Percentiles rank a stretch among this genome's conserved stretches.
Conservation (phyloP, 768 basidiomycete species). For the Pluteus cervinus region DNA sequence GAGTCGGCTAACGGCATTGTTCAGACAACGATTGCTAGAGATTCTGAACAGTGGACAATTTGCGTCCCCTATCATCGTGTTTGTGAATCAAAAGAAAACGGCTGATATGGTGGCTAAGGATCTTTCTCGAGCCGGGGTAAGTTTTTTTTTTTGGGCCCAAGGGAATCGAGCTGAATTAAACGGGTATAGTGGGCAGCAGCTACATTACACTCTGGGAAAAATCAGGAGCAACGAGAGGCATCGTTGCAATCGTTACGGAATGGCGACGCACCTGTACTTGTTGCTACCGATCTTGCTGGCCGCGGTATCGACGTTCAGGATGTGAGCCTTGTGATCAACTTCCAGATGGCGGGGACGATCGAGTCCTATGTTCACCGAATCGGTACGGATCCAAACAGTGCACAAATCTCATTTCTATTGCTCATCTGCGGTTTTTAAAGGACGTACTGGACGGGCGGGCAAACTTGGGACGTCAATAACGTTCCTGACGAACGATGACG, state of each 20-base stretch:
- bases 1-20: too few relatives aligned
- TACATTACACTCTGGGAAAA: conserved; percentile 95
- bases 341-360: conserved; percentile 94
- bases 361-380: conserved; percentile 98
- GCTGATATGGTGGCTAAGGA: conserved; percentile 98
- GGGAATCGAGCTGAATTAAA: too few relatives aligned
- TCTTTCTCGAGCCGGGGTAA: conserved; percentile 78
- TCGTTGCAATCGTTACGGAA: conserved; percentile 80
- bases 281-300: conserved; percentile 96
- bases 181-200: conserved; percentile 81
- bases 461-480: conserved; percentile 93
- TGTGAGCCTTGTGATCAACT: conserved; percentile 94
- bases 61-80: conserved; percentile 91
- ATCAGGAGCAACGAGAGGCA: conserved; percentile 94
- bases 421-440: conserved; percentile 28
- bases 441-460: conserved; percentile 96
- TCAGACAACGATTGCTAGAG: conserved; percentile 79
- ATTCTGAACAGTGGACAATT: conserved; percentile 85
- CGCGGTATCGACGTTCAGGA: conserved; percentile 99
- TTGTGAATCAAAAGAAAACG: conserved; percentile 99
- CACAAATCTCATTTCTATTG: too few relatives aligned
- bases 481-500: conserved; percentile 93
- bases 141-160: conserved; percentile 23
- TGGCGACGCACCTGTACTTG: conserved; percentile 83
- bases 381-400: conserved; percentile 67